These are phyloP conservation scores for Rhizomucor pusillus DNA, from an alignment of 371 early-diverging fungal genomes.

Conservation along the genomic window DNA sequence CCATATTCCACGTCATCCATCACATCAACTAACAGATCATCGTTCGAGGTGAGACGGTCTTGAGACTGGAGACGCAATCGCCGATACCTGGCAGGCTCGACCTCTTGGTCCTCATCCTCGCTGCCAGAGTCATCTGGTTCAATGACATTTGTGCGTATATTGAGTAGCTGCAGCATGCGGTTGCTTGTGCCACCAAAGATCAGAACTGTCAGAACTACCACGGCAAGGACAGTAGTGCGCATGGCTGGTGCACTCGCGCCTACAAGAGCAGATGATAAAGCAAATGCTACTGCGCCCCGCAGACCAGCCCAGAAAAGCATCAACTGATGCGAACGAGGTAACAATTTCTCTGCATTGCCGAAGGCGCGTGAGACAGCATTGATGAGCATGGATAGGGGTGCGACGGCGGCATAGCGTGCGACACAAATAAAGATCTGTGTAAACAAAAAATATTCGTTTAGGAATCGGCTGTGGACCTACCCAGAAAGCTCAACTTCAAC, in stretches of 20 bases:
- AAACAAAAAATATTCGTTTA: background rate
- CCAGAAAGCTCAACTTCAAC: constrained; percentile 2
- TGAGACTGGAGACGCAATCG: constrained; percentile 17
- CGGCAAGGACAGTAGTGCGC: constrained; percentile 86
- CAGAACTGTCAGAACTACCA: constrained; percentile 86
- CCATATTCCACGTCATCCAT: constrained; percentile 13
- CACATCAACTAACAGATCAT: constrained; percentile 19
- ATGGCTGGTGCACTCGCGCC: constrained; percentile 68
- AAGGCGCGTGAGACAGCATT: constrained; percentile 65
- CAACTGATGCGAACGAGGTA: constrained; percentile 84
- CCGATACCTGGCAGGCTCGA: constrained; percentile 24
- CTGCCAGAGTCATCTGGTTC: constrained; percentile 54
- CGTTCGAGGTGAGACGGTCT: constrained; percentile 12
- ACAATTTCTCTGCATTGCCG: constrained; percentile 51
- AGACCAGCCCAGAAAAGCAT: constrained; percentile 96
- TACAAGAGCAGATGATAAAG: constrained; percentile 80
- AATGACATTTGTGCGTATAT: constrained; percentile 75
- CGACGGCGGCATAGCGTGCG: constrained; percentile 80
- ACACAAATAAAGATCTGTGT: constrained; percentile 67
- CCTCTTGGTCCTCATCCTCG: constrained; percentile 53
- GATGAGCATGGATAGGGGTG: constrained; percentile 78
- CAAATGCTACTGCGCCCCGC: constrained; percentile 95
- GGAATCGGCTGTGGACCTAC: background rate
- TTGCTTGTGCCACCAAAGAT: constrained; percentile 89
- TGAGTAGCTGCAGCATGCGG: constrained; percentile 70